These are phyloP conservation scores for Tylopilus sp. DNA, from an alignment of 768 basidiomycete species.

Conservation along the genomic window DNA sequence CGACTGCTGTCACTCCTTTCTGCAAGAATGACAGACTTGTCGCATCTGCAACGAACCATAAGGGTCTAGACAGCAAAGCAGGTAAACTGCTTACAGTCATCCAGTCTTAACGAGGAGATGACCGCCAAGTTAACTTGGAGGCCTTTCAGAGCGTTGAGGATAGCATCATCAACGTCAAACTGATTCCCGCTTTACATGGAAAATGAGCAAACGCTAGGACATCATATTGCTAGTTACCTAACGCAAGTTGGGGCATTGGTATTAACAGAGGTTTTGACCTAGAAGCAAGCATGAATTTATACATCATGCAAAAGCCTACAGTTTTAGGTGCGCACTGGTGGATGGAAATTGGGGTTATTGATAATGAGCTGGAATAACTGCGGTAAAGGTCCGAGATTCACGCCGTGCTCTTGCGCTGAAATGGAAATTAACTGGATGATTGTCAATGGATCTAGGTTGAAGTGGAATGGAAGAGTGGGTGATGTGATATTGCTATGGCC, in stretches of 20 bases:
- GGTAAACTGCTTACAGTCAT: constrained; percentile 53
- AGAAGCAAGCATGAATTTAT: neutral
- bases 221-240: constrained; percentile 37
- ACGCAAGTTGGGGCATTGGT: constrained; percentile 52
- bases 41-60: constrained; percentile 38
- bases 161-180: constrained; percentile 57
- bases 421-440: constrained; percentile 55
- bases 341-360: constrained; percentile 47
- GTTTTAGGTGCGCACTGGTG: constrained; percentile 38
- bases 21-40: constrained; percentile 59
- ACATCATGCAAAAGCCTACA: neutral
- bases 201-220: constrained; percentile 1
- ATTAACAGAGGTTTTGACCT: constrained; percentile 58
- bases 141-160: constrained; percentile 57
- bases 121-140: constrained; percentile 58
- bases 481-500: constrained; percentile 62
- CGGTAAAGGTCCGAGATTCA: constrained; percentile 58
- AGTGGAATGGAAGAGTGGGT: constrained; percentile 52
- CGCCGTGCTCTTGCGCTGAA: constrained; percentile 50
- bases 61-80: neutral
- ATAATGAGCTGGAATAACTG: constrained; percentile 53
- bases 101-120: constrained; percentile 52
- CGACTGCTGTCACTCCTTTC: constrained; percentile 50
- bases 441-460: constrained; percentile 59
- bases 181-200: constrained; percentile 51